Evolutionary conservation across 2,329 filamentous ascomycete species (phyloP).

Genomic region (Alternaria arborescens): DNA sequence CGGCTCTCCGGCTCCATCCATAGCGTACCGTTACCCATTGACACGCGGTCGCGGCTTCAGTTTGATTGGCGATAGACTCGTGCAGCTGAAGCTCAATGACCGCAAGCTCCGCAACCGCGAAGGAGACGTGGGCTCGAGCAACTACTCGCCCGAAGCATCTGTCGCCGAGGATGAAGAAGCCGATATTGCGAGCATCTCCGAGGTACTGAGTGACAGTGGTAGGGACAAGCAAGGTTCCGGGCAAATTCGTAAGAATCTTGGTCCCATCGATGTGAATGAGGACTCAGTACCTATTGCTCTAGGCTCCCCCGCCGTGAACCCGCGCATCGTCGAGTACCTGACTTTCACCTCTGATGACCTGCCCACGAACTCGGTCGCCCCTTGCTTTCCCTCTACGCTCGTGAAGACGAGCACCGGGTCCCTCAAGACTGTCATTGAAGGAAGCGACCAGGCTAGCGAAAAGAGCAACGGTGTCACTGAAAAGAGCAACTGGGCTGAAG

Average conservation of each 20-base stretch:
- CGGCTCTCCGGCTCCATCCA: slow-evolving; percentile 40
- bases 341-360: slow-evolving; percentile 40
- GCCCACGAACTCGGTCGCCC: slow-evolving; percentile 28
- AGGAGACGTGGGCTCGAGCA: slow-evolving; percentile 30
- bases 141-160: slow-evolving; percentile 28
- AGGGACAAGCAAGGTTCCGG: slow-evolving; percentile 15
- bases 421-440: slow-evolving; percentile 17
- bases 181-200: slow-evolving; percentile 27
- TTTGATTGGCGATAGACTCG: slow-evolving; percentile 90
- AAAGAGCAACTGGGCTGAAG: slow-evolving; percentile 46
- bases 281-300: slow-evolving; percentile 37
- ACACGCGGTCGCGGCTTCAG: slow-evolving; percentile 63
- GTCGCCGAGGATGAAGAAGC: slow-evolving; percentile 28
- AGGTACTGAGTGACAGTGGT: slow-evolving; percentile 27
- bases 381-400: slow-evolving; percentile 25
- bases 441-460: slow-evolving; percentile 21
- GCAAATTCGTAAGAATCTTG: slow-evolving; percentile 21
- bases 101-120: slow-evolving; percentile 22
- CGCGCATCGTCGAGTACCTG: slow-evolving; percentile 41
- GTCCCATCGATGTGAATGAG: slow-evolving; percentile 12
- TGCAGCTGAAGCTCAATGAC: slow-evolving; percentile 61
- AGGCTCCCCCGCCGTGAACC: slow-evolving; percentile 38
- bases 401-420: slow-evolving; percentile 20
- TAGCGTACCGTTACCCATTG: slow-evolving; percentile 20
- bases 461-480: slow-evolving; percentile 42